These are phyloP conservation scores for Xylariales sp. DNA, from an alignment of 2,329 filamentous ascomycete species.

Conservation along the genomic window DNA sequence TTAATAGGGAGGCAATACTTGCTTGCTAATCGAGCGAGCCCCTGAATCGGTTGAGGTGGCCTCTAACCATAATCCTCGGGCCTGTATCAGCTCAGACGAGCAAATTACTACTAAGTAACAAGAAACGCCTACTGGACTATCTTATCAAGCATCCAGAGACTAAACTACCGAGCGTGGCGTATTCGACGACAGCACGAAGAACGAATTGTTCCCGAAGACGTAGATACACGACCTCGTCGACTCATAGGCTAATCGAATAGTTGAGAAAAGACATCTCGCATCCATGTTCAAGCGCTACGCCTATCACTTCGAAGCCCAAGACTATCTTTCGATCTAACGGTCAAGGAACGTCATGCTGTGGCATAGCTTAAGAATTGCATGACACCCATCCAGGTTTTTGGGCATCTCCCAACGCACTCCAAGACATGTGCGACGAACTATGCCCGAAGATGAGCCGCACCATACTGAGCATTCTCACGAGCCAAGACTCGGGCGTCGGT, in stretches of 20 bases:
- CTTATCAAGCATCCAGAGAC: slow-evolving; percentile 54
- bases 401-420: slow-evolving; percentile 9
- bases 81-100: slow-evolving; percentile 59
- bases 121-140: slow-evolving; percentile 55
- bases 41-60: slow-evolving; percentile 45
- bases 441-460: slow-evolving; percentile 44
- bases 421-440: slow-evolving; percentile 14
- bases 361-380: slow-evolving; percentile 36
- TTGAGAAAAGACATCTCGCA: slow-evolving; percentile 14
- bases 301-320: slow-evolving; percentile 8
- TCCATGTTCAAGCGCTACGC: background rate
- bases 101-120: slow-evolving; percentile 52
- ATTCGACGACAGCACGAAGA: slow-evolving; percentile 65
- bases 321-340: slow-evolving; percentile 41
- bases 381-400: slow-evolving; percentile 38
- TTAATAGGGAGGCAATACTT: slow-evolving; percentile 63
- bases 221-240: slow-evolving; percentile 24
- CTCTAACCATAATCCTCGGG: slow-evolving; percentile 53
- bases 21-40: slow-evolving; percentile 61
- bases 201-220: slow-evolving; percentile 45
- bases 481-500: slow-evolving; percentile 36
- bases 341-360: slow-evolving; percentile 37
- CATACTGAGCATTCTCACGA: slow-evolving; percentile 55
- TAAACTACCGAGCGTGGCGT: slow-evolving; percentile 59
- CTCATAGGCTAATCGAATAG: slow-evolving; percentile 24